Conservation (phyloP, 164 flowering plant genomes). For the Stephania cephalantha region DNA sequence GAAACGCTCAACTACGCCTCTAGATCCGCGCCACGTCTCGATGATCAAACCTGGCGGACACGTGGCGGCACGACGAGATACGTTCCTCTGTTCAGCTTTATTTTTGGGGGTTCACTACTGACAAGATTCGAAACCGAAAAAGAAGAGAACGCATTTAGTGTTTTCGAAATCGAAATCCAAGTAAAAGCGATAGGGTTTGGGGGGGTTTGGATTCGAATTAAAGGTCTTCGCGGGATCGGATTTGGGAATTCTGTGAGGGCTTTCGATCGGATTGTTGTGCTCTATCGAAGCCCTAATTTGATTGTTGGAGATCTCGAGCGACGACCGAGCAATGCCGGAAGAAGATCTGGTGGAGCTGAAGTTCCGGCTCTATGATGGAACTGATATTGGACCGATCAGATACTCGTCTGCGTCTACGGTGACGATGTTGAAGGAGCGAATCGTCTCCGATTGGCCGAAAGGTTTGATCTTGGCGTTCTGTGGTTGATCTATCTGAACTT, state of each 20-base stretch:
- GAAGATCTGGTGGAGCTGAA: slow-evolving; percentile 58
- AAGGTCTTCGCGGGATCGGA: not conserved
- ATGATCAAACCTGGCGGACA: not conserved
- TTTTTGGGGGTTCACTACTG: not conserved
- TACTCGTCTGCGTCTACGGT: slow-evolving; percentile 51
- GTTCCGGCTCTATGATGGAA: slow-evolving; percentile 56
- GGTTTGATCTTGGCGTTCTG: slow-evolving; percentile 20
- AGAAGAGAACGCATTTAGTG: not conserved
- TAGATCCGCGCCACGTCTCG: not conserved
- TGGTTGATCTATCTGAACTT: too few species aligned
- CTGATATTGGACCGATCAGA: slow-evolving; percentile 59
- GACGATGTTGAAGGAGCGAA: slow-evolving; percentile 55
- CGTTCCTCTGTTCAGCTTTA: not conserved
- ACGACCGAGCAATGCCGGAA: slow-evolving; percentile 39
- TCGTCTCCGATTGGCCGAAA: slow-evolving; percentile 61
- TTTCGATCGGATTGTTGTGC: not conserved
- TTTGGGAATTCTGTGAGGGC: not conserved
- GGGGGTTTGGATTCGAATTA: not conserved
- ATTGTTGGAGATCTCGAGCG: not conserved
- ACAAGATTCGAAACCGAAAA: not conserved
- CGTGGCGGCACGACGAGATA: too few species aligned
- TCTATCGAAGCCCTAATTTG: slow-evolving; percentile 4
- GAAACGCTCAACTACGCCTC: not conserved
- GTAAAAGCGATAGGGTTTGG: not conserved
- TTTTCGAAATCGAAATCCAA: not conserved